Conservation (phyloP, 2,329 filamentous ascomycete species). For the Bipolaris cookei region DNA sequence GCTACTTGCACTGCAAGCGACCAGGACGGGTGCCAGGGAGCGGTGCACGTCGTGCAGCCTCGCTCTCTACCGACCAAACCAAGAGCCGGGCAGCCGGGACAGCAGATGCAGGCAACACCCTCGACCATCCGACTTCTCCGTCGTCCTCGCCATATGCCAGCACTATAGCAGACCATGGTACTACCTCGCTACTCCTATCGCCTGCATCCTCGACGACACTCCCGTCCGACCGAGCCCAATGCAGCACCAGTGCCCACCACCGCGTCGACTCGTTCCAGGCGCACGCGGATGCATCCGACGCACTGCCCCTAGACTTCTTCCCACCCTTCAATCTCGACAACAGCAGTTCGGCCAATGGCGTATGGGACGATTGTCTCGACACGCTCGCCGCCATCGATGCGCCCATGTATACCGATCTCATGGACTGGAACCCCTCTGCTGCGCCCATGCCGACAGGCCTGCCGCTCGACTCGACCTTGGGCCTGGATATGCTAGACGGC, state of each 20-base stretch:
- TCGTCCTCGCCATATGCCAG: not conserved
- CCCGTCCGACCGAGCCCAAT: not conserved
- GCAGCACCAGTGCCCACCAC: not conserved
- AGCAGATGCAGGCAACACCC: not conserved
- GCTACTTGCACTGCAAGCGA: constrained; percentile 10
- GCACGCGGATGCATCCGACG: not conserved
- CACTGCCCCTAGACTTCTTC: not conserved
- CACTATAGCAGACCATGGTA: not conserved
- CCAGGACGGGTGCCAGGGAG: constrained; percentile 13
- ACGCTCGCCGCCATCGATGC: constrained; percentile 2
- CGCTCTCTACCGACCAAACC: not conserved
- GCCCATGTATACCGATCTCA: constrained; percentile 5
- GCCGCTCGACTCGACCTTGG: not conserved
- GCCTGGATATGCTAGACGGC: not conserved
- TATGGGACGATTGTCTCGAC: constrained; percentile 11
- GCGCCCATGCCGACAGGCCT: not conserved
- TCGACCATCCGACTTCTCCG: not conserved
- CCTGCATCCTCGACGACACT: not conserved
- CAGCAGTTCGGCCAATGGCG: not conserved
- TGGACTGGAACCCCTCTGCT: constrained; percentile 9
- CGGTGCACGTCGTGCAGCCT: not conserved
- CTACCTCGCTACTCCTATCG: not conserved
- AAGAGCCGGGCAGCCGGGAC: constrained; percentile 2
- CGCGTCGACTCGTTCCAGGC: constrained; percentile 7
- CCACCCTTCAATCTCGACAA: not conserved